A percentile compares a stretch with the other conserved stretches of the same genome.
phyloP scores from a whole-genome alignment of 495 filamentous ascomycete genomes.

The Xylaria curta region DNA sequence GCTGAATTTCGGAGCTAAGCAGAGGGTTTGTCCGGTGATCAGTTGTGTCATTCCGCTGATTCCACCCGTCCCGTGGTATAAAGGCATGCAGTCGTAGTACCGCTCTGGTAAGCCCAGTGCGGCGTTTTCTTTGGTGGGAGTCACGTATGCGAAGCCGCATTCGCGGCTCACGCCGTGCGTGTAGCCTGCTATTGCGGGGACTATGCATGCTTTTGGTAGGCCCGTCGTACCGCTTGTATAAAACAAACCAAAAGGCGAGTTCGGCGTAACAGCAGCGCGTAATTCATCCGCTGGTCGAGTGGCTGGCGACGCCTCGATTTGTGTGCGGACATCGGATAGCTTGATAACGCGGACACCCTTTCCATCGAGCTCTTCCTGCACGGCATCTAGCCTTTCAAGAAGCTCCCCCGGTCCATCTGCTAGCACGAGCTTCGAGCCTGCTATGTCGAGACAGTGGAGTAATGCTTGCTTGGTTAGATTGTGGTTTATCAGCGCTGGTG shows the following conservation, averaged over 20 bases:
- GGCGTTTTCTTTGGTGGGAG: conserved; percentile 26
- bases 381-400: conserved; percentile 61
- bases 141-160: conserved; percentile 37
- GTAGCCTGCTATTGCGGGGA: conserved; percentile 53
- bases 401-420: conserved; percentile 69
- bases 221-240: conserved; percentile 78
- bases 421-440: conserved; percentile 63
- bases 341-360: conserved; percentile 61
- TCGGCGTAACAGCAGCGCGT: conserved; percentile 51
- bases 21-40: conserved; percentile 64
- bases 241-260: conserved; percentile 65
- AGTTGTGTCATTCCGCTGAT: conserved; percentile 62
- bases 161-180: conserved; percentile 36
- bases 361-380: conserved; percentile 51
- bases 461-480: conserved; percentile 70
- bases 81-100: conserved; percentile 80
- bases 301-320: conserved; percentile 56
- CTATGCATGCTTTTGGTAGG: conserved; percentile 65
- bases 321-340: conserved; percentile 52
- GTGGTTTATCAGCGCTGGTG: conserved; percentile 78
- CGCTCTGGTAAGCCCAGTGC: conserved; percentile 49
- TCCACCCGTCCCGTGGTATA: conserved; percentile 79
- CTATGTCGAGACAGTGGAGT: conserved; percentile 71
- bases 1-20: conserved; percentile 74
- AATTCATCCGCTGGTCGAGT: conserved; percentile 58